phyloP scores from a whole-genome alignment of 441 rosid species.

The Mallotus repandus region DNA sequence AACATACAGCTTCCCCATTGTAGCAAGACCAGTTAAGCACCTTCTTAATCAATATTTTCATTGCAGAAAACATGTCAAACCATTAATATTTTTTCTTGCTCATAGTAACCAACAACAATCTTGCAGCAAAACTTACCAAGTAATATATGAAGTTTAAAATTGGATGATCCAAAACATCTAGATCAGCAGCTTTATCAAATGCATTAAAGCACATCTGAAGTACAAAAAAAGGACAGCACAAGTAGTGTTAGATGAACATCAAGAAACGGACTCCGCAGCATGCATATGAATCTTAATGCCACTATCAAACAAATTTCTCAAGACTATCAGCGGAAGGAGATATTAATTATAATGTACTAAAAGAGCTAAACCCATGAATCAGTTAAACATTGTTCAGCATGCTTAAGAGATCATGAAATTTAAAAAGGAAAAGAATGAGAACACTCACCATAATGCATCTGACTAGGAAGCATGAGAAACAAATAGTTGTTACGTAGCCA shows the following conservation, averaged over 20 bases:
- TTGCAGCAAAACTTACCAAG: constrained; percentile 49
- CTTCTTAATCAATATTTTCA: not conserved
- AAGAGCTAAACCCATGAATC: not conserved
- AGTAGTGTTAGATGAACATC: constrained; percentile 9
- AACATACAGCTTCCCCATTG: not conserved
- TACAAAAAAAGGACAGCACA: constrained; percentile 18
- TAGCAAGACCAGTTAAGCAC: not conserved
- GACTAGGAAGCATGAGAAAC: constrained; percentile 84
- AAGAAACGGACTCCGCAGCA: not conserved
- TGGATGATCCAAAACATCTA: constrained; percentile 84
- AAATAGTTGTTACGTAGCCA: constrained; percentile 89
- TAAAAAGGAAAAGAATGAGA: not conserved
- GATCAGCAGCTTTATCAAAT: constrained; percentile 70
- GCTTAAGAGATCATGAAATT: not conserved
- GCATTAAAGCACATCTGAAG: constrained; percentile 82
- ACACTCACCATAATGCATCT: constrained; percentile 82
- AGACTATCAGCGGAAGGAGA: not conserved
- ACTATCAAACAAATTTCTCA: not conserved
- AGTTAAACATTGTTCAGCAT: not conserved
- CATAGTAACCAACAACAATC: not conserved
- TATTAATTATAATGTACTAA: no score
- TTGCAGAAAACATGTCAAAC: not conserved
- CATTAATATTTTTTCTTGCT: constrained; percentile 4
- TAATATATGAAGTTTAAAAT: constrained; percentile 77
- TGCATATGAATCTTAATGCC: not conserved